Conservation (phyloP, 176 grass and related monocot species). For the Oryza nivara region DNA sequence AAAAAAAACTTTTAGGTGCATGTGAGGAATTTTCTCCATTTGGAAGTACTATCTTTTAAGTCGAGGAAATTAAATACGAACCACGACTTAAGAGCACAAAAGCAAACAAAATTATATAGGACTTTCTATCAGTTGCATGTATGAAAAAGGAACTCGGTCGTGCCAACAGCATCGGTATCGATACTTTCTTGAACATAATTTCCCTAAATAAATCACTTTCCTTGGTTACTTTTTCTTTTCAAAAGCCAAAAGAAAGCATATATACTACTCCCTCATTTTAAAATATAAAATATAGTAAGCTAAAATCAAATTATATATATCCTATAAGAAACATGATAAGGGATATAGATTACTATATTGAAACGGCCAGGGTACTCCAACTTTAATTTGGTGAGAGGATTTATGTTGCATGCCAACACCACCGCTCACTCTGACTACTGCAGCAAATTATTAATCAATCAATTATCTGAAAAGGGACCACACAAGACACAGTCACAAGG, state of each 20-base stretch:
- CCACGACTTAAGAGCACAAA: background rate
- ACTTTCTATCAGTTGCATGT: background rate
- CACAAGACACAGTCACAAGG: background rate
- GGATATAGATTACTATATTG: too few species aligned
- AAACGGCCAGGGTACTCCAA: too few species aligned
- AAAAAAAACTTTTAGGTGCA: too few species aligned
- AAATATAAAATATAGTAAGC: too few species aligned
- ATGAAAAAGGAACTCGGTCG: background rate
- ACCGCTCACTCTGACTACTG: slow-evolving; percentile 3
- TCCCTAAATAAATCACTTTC: background rate
- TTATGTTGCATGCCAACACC: slow-evolving; percentile 17
- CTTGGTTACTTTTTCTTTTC: background rate
- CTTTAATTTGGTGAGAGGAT: background rate
- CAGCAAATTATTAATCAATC: slow-evolving; percentile 31
- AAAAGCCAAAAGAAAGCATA: background rate
- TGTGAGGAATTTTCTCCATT: too few species aligned
- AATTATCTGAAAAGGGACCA: background rate
- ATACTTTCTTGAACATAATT: background rate
- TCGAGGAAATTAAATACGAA: too few species aligned
- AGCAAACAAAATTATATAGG: background rate
- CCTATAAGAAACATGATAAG: too few species aligned
- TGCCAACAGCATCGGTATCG: background rate
- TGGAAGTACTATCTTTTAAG: too few species aligned
- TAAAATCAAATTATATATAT: too few species aligned
- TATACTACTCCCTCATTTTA: background rate